Base-by-base conservation (phyloP, 345 rosid genomes). In the Corchorus capsularis region DNA sequence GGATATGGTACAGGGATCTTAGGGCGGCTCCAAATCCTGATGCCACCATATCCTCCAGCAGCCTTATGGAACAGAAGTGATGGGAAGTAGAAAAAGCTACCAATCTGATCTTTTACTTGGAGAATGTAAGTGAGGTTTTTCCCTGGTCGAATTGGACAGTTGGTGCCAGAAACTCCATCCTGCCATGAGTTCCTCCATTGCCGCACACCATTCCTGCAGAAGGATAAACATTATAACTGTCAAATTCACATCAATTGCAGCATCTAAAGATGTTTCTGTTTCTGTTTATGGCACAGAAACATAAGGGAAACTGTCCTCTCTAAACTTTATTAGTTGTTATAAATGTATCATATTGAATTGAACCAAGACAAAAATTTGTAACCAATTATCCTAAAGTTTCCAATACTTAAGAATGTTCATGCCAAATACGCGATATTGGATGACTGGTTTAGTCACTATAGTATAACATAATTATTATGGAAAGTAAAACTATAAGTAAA, bases 71-170 rank as follows among this genome's bases (percentile, higher is more conserved):
- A 88, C 56, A 78, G 85, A 62, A 93, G 86, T 34, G 98, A 95
- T 14, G 99, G 98, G 83, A 89, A 93, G 78, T 95, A 95, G 82
- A 82, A 95, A 84, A 83, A 91, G 78, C 91, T 95, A 46, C 98
- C 99, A 3, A 95, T 95, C 75, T 95, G 99, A 62, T 95, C 99
- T 82, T 96, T 95, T 11, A 87, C 91, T 82, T 95, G 99, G 63
- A 95, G 84, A 16, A 83, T 77, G 70, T 93, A 95, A 0, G 99
- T 96, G 79, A 86, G 92, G 83, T 89, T 96, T 84, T 75, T 90
- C 37, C 97, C 92, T 0, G 96, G 97, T 45, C 89, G 91, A 64
- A 96, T 93, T 3, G 97, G 99, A 80, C 99, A 96, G 41, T 87
- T 93, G 16, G 99, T 96, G 22, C 99, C 99, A 6, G 45, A 45